These are phyloP conservation scores for Schwanniomyces occidentalis DNA, from an alignment of 805 yeast species.

Conservation along the genomic window DNA sequence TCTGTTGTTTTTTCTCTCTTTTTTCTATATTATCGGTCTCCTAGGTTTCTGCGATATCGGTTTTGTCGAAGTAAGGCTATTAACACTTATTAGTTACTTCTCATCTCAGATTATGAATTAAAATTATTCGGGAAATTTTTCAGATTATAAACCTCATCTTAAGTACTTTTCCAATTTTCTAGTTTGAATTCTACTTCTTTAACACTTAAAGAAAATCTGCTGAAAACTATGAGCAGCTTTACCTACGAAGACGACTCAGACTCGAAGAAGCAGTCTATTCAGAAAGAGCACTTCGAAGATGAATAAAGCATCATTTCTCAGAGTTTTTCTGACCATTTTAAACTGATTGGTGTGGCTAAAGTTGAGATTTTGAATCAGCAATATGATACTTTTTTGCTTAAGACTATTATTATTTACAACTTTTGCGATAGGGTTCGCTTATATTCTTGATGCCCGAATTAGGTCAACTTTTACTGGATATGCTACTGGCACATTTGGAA, in stretches of 20 bases:
- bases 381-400: constrained; percentile 2
- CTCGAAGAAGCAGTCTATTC: background rate
- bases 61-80: too few relatives aligned
- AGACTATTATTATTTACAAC: constrained; percentile 3
- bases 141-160: too few relatives aligned
- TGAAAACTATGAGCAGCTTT: background rate
- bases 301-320: background rate
- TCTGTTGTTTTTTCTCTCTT: too few relatives aligned
- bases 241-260: background rate
- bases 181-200: too few relatives aligned
- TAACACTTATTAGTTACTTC: too few relatives aligned
- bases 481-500: constrained; percentile 24
- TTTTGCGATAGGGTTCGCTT: constrained; percentile 27
- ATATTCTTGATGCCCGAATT: constrained; percentile 24
- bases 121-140: too few relatives aligned
- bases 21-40: too few relatives aligned
- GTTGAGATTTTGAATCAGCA: constrained; percentile 5
- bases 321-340: constrained; percentile 1
- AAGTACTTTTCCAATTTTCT: too few relatives aligned
- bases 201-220: too few relatives aligned
- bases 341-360: constrained; percentile 5
- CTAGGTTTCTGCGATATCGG: too few relatives aligned
- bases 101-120: too few relatives aligned
- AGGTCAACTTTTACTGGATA: constrained; percentile 21
- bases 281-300: background rate